A percentile compares a stretch with the other conserved stretches of the same genome.
Evolutionary conservation across 2,329 filamentous ascomycete species (phyloP).

Genomic region (Harringtonia aguacate): DNA sequence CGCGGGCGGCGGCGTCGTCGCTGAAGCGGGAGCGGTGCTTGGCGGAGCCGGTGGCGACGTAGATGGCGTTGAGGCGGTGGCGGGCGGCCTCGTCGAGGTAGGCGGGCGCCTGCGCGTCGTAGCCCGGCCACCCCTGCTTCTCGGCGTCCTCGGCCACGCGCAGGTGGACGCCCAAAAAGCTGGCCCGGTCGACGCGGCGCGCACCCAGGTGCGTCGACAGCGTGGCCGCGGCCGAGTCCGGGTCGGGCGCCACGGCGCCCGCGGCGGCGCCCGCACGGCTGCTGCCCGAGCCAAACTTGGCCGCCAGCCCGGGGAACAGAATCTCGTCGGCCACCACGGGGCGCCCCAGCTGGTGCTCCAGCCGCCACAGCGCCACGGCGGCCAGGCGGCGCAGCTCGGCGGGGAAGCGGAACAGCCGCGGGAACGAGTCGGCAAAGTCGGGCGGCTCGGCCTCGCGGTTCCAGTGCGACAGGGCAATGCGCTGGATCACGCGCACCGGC

Average conservation of each 20-base stretch:
- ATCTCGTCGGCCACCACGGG: conserved; percentile 15
- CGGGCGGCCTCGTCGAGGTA: conserved; percentile 23
- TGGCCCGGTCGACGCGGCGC: conserved; percentile 14
- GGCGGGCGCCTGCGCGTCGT: conserved; percentile 22
- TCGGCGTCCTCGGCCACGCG: conserved; percentile 22
- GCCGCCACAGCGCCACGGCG: conserved; percentile 19
- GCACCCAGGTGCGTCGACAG: conserved; percentile 8
- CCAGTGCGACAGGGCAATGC: conserved; percentile 15
- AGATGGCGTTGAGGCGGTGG: conserved; percentile 19
- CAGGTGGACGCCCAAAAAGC: conserved; percentile 27
- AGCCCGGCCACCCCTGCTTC: conserved; percentile 21
- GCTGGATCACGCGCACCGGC: conserved; percentile 13
- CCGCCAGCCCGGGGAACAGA: neutral
- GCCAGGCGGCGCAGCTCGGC: conserved; percentile 15
- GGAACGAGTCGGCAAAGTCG: conserved; percentile 12
- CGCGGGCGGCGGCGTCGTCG: conserved; percentile 13
- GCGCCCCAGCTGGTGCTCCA: conserved; percentile 16
- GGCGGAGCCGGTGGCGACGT: conserved; percentile 24
- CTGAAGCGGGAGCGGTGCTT: conserved; percentile 19
- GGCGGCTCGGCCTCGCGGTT: conserved; percentile 11
- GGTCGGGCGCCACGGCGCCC: neutral
- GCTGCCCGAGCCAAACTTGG: neutral
- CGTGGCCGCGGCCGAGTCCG: neutral
- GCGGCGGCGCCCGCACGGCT: neutral
- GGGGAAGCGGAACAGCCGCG: conserved; percentile 10